Conservation (phyloP, 805 yeast species). For the Candida ipomoeae region DNA sequence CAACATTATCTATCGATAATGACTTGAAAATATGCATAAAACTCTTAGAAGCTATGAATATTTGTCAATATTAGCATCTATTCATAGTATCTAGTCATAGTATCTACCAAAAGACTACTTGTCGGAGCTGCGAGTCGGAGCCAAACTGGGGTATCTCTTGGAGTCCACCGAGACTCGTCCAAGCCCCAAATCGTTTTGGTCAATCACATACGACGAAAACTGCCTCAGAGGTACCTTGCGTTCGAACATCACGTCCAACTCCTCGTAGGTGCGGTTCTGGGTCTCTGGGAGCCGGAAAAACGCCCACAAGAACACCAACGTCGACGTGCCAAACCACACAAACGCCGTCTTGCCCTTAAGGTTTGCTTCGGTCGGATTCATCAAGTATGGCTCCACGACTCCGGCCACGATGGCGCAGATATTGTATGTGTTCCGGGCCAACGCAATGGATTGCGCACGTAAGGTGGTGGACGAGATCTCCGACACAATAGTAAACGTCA, state of each 20-base stretch:
- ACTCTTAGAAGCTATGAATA: too few species aligned
- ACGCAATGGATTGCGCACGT: slow-evolving; percentile 11
- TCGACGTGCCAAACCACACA: slow-evolving; percentile 14
- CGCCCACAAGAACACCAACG: slow-evolving; percentile 25
- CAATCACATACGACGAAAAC: slow-evolving; percentile 3
- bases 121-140: too few species aligned
- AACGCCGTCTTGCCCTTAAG: slow-evolving; percentile 13
- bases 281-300: slow-evolving; percentile 18
- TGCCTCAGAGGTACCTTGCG: slow-evolving; percentile 4
- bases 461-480: slow-evolving; percentile 11
- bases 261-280: slow-evolving; percentile 10
- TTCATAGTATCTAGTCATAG: too few species aligned
- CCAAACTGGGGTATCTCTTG: too few species aligned
- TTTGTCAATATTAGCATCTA: too few species aligned
- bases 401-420: slow-evolving; percentile 10
- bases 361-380: slow-evolving; percentile 11
- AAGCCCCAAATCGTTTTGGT: slow-evolving; percentile 2
- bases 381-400: slow-evolving; percentile 10
- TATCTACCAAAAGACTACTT: too few species aligned
- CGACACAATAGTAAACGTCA: slow-evolving; percentile 10
- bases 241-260: slow-evolving; percentile 11
- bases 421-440: slow-evolving; percentile 10
- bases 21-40: too few species aligned
- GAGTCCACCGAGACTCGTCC: too few species aligned
- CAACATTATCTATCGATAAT: too few species aligned